These are phyloP conservation scores for Bruguiera sexangula DNA, from an alignment of 345 rosid genomes.

Conservation along the genomic window DNA sequence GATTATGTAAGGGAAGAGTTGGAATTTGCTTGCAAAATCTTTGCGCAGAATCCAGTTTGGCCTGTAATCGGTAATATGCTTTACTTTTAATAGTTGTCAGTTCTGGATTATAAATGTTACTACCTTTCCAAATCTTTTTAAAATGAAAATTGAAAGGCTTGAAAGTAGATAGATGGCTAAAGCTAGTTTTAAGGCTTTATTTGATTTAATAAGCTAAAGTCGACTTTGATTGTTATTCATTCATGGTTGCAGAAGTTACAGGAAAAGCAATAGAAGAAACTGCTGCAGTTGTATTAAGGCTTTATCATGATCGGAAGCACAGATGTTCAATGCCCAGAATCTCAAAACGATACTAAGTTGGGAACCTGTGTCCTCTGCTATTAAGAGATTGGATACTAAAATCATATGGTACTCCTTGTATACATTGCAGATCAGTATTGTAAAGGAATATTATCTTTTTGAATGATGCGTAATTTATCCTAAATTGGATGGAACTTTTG, in stretches of 20 bases:
- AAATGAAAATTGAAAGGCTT: neutral
- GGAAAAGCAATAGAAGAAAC: conserved; percentile 93
- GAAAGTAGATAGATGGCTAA: neutral
- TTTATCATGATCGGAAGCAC: conserved; percentile 62
- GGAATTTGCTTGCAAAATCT: conserved; percentile 60
- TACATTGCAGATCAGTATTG: neutral
- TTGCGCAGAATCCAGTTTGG: conserved; percentile 75
- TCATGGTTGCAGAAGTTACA: conserved; percentile 66
- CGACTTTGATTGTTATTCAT: conserved; percentile 8
- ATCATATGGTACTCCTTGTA: neutral
- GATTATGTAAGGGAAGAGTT: conserved; percentile 59
- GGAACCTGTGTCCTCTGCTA: conserved; percentile 17
- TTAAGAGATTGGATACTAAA: conserved; percentile 2
- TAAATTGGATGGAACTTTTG: neutral
- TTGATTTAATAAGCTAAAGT: conserved; percentile 4
- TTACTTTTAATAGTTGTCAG: neutral
- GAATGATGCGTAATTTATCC: too few relatives aligned
- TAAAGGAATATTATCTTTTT: neutral
- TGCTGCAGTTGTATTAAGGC: conserved; percentile 75
- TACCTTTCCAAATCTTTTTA: neutral
- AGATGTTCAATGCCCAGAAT: conserved; percentile 73
- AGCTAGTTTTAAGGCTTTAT: neutral
- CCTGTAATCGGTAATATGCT: conserved; percentile 65
- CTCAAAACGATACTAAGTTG: conserved; percentile 58
- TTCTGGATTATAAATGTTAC: neutral